phyloP scores from a whole-genome alignment of 73 alveolate species.

The Paramecium pentaurelia region DNA sequence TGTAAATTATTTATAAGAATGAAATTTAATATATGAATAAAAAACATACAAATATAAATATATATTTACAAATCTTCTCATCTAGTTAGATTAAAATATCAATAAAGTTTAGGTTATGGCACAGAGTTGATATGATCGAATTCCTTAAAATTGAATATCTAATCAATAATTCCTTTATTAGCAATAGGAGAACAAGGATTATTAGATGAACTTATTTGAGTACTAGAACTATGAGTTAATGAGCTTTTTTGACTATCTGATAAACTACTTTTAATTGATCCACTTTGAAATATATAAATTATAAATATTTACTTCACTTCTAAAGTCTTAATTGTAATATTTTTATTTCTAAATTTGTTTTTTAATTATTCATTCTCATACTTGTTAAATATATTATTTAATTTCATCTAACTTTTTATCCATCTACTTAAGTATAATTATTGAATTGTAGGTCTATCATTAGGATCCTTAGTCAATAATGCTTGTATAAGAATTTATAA shows the following conservation, averaged over 20 bases:
- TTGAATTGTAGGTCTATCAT: background rate
- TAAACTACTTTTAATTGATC: background rate
- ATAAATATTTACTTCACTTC: background rate
- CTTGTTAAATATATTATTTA: background rate
- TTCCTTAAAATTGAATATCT: background rate
- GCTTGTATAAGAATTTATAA: background rate
- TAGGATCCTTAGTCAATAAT: background rate
- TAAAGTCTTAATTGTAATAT: background rate
- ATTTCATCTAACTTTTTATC: background rate
- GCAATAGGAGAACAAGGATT: background rate
- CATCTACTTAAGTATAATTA: background rate
- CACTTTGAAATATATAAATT: background rate
- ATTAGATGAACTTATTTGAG: background rate
- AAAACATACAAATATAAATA: background rate
- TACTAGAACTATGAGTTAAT: background rate
- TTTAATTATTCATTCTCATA: conserved; percentile 17
- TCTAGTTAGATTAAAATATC: background rate
- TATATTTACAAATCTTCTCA: background rate
- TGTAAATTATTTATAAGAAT: background rate
- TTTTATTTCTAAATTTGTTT: background rate
- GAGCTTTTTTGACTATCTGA: background rate
- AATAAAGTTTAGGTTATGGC: background rate
- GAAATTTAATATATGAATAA: background rate
- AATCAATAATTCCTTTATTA: background rate
- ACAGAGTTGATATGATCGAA: background rate